Conservation (phyloP, 2,329 filamentous ascomycete species). For the Ceratocystis destructans region DNA sequence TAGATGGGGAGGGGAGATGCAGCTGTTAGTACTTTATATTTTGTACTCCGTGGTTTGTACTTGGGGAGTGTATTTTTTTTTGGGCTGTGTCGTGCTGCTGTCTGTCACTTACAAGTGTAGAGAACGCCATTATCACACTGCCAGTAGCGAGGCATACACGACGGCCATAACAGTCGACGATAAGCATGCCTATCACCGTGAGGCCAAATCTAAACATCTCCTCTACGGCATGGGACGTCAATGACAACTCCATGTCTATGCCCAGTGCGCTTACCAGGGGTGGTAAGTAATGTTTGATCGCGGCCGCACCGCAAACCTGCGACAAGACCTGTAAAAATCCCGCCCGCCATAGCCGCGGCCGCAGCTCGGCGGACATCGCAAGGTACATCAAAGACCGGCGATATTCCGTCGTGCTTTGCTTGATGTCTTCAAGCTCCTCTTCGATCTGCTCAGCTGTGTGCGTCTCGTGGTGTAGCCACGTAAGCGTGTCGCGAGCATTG, state of each 20-base stretch:
- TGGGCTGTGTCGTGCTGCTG: slow-evolving; percentile 30
- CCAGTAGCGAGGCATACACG: slow-evolving; percentile 36
- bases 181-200: slow-evolving; percentile 41
- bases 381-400: slow-evolving; percentile 27
- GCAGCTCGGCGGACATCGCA: slow-evolving; percentile 37
- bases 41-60: background rate
- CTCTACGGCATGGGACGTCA: slow-evolving; percentile 43
- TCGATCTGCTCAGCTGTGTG: slow-evolving; percentile 28
- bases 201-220: slow-evolving; percentile 44
- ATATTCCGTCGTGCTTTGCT: slow-evolving; percentile 26
- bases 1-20: slow-evolving; percentile 28
- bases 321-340: slow-evolving; percentile 46
- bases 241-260: slow-evolving; percentile 32
- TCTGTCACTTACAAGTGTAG: slow-evolving; percentile 34
- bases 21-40: slow-evolving; percentile 19
- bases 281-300: slow-evolving; percentile 48
- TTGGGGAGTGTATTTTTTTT: no score
- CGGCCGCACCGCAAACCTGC: slow-evolving; percentile 45
- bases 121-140: slow-evolving; percentile 38
- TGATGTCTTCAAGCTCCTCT: slow-evolving; percentile 35
- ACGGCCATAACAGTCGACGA: slow-evolving; percentile 41
- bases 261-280: slow-evolving; percentile 39
- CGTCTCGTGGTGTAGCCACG: slow-evolving; percentile 37
- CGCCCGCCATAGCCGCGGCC: slow-evolving; percentile 42
- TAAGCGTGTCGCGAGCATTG: slow-evolving; percentile 32